Base-by-base conservation (phyloP, 352 stramenopile genomes). In the Pythium apleroticum region DNA sequence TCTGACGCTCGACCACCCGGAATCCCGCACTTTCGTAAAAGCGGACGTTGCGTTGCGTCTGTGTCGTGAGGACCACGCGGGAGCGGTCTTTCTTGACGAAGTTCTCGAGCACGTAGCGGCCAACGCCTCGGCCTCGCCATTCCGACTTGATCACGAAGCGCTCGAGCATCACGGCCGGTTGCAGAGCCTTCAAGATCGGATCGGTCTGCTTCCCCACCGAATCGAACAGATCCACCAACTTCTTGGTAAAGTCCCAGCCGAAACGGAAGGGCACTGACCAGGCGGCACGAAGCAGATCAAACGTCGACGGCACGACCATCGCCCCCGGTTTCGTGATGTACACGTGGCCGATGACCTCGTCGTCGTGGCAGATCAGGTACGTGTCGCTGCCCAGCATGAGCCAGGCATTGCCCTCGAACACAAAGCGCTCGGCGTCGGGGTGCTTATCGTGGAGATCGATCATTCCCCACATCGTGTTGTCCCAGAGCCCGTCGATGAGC, bases 131-230 rank as follows among this genome's bases (percentile, higher is more conserved):
- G 10, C 58, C 58, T 25, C 58, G 58, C 58, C 58, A 65, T 28
- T 65, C 45, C 22, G 15, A 27, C 48, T 39, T 53, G 48, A 65
- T 59, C 14, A 59, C 49, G 28, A 65, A 53, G 12, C 25, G 27
- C n/a, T 65, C 50, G 33, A 65, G 59, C 59, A 43, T 53, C 33
- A 59, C 59, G 12, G 50, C 48, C 8, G 59, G 59, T 37, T 43
- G 48, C 9, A 33, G 49, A 4, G 20, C 15, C 8, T 7, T 37
- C 31, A 65, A 37, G 22, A 41, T 15, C 17, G 15, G 11, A 19
- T 53, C 37, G 14, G 27, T 37, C 25, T 49, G 27, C 20, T 41
- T 39, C 15, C 20, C 22, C 0, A 50, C 33, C 22, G 49, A 52
- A 49, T 57, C 49, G 48, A 59, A 33, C n/a, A 65, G 49, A 35